Conservation (phyloP, 192 early-diverging fungal species). For the Podila clonocystis region DNA sequence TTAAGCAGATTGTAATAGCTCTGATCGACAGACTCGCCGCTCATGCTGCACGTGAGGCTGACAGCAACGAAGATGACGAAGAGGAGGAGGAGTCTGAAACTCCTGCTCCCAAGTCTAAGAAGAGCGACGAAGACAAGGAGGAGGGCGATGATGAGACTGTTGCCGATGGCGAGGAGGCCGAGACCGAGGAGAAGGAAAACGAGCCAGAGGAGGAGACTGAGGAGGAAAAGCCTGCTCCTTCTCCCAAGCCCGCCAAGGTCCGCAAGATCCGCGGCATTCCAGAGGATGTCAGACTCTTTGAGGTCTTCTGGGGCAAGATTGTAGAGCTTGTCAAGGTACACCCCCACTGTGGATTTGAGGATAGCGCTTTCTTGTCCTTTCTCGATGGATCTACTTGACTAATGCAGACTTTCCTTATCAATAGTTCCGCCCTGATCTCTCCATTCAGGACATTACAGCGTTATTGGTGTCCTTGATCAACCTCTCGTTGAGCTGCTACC, state of each 20-base stretch:
- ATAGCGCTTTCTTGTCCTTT: background rate
- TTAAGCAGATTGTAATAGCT: constrained; percentile 96
- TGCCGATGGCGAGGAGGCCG: constrained; percentile 23
- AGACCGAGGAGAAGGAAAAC: constrained; percentile 16
- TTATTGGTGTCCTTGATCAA: constrained; percentile 89
- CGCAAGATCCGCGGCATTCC: constrained; percentile 80
- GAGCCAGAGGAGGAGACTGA: constrained; percentile 21
- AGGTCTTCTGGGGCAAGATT: constrained; percentile 97
- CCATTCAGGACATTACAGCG: constrained; percentile 91
- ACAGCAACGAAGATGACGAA: constrained; percentile 44
- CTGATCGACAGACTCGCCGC: constrained; percentile 94
- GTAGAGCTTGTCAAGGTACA: constrained; percentile 86
- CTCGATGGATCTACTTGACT: background rate
- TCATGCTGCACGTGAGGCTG: constrained; percentile 88
- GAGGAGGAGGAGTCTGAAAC: constrained; percentile 19
- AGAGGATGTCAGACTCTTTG: constrained; percentile 90
- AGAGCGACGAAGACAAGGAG: constrained; percentile 16
- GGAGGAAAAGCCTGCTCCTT: constrained; percentile 39
- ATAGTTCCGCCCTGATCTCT: constrained; percentile 89
- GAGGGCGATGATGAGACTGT: constrained; percentile 21
- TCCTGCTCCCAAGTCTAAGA: constrained; percentile 20
- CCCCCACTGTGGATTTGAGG: background rate
- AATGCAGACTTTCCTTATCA: background rate
- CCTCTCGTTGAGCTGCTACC: constrained; percentile 93
- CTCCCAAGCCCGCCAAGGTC: constrained; percentile 45